Evolutionary conservation across 2,329 filamentous ascomycete genomes (phyloP).

Genomic region (Penicillium psychrosexuale): DNA sequence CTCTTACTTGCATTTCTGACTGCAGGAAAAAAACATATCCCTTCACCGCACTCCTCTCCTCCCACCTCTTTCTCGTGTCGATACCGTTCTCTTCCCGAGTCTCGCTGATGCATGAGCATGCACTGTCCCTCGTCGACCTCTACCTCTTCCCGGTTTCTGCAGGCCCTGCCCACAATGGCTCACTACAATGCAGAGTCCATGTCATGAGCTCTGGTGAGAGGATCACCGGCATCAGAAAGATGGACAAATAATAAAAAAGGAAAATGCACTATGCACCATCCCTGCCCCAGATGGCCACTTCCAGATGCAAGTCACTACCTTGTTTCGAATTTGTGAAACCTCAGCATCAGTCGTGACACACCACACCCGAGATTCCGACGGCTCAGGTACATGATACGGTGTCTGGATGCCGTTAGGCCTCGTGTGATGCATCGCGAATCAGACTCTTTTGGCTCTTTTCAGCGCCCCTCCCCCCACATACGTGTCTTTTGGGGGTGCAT

Average conservation of each 20-base stretch:
- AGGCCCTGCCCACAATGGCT: not conserved
- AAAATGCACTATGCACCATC: not conserved
- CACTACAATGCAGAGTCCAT: not conserved
- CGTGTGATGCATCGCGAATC: not conserved
- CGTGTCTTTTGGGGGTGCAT: not conserved
- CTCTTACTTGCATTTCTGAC: slow-evolving; percentile 3
- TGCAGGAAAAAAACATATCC: not conserved
- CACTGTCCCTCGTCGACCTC: not conserved
- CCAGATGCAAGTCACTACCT: slow-evolving; percentile 10
- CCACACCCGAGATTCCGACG: not conserved
- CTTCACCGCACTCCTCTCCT: slow-evolving; percentile 5
- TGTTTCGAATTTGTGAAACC: slow-evolving; percentile 7
- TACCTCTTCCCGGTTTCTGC: not conserved
- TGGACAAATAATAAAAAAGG: not conserved
- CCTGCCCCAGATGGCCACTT: slow-evolving; percentile 1
- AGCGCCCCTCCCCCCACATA: not conserved
- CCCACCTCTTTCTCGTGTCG: not conserved
- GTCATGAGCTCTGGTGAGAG: not conserved
- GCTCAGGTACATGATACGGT: not conserved
- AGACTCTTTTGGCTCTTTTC: not conserved
- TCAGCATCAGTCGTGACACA: not conserved
- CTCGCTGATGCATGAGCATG: slow-evolving; percentile 3
- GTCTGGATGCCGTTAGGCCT: not conserved
- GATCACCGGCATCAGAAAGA: not conserved
- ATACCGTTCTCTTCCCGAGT: not conserved